Evolutionary conservation across 1,139 yeast species (phyloP).

Genomic region (Diutina catenulata): DNA sequence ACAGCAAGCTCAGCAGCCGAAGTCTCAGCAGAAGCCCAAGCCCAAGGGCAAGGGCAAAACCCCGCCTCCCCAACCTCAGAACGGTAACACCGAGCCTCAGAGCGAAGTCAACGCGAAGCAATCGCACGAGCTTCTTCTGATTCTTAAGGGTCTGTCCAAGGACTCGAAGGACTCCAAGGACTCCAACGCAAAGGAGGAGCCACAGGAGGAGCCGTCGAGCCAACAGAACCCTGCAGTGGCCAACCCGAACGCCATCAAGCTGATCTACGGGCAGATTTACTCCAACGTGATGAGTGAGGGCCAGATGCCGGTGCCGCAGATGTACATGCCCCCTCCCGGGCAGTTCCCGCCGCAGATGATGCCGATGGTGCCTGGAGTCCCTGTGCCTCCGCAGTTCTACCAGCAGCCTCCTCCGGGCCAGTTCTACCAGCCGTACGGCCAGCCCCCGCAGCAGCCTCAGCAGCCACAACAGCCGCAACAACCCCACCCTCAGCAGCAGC

Average conservation of each 20-base stretch:
- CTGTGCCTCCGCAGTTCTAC: constrained; percentile 26
- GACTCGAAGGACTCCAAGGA: constrained; percentile 6
- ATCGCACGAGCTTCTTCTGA: background rate
- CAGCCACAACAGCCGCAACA: background rate
- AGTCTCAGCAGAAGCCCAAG: constrained; percentile 9
- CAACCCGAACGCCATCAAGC: constrained; percentile 30
- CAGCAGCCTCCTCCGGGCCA: constrained; percentile 9
- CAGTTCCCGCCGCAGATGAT: constrained; percentile 7
- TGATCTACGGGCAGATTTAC: constrained; percentile 38
- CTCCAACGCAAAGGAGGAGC: constrained; percentile 9
- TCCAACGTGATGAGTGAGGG: constrained; percentile 33
- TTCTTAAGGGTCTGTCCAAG: background rate
- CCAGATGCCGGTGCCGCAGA: background rate
- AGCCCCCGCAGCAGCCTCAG: constrained; percentile 7
- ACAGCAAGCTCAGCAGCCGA: constrained; percentile 11
- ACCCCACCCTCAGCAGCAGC: background rate
- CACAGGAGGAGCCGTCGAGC: no score
- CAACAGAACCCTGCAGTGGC: constrained; percentile 11
- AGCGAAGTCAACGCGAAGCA: constrained; percentile 1
- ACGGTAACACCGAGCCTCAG: no score
- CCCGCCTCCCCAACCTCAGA: background rate
- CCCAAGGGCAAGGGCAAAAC: constrained; percentile 4
- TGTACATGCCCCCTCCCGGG: constrained; percentile 9
- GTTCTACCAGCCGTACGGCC: background rate
- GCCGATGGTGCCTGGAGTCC: constrained; percentile 17